Conservation (phyloP, 2,329 filamentous ascomycete genomes). For the Cladosporium halotolerans region DNA sequence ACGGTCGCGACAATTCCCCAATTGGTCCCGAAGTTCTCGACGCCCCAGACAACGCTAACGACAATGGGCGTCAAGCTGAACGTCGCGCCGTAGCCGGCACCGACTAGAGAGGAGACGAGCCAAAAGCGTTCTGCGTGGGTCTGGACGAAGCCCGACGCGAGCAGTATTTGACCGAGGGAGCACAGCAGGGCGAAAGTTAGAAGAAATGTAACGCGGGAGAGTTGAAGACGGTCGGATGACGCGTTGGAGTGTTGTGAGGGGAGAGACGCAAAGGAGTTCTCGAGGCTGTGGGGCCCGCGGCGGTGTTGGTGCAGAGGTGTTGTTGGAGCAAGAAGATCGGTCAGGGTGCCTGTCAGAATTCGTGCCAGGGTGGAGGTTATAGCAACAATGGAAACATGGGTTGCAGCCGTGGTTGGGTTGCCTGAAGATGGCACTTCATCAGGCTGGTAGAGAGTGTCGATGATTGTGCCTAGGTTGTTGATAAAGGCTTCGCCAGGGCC, state of each 20-base stretch:
- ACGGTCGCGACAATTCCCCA: conserved; percentile 94
- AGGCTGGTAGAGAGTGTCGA: conserved; percentile 72
- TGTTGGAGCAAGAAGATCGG: conserved; percentile 70
- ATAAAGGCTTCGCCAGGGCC: conserved; percentile 97
- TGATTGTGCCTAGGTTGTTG: conserved; percentile 92
- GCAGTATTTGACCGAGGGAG: conserved; percentile 65
- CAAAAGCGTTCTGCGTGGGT: conserved; percentile 74
- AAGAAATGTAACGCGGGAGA: conserved; percentile 77
- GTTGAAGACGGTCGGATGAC: conserved; percentile 38
- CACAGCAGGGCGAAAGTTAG: conserved; percentile 68
- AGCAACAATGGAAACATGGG: conserved; percentile 88
- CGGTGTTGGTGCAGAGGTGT: conserved; percentile 50
- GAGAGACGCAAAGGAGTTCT: conserved; percentile 35
- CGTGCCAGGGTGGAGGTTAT: conserved; percentile 85
- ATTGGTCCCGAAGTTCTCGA: conserved; percentile 97
- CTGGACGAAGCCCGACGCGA: conserved; percentile 71
- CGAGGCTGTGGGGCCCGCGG: conserved; percentile 39
- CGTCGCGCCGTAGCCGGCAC: conserved; percentile 85
- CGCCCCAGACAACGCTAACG: conserved; percentile 95
- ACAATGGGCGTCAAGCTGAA: conserved; percentile 89
- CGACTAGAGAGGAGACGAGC: conserved; percentile 75
- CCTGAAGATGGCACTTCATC: conserved; percentile 42
- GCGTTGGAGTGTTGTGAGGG: conserved; percentile 11
- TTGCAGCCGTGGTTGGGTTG: conserved; percentile 60
- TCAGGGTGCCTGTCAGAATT: conserved; percentile 80